Evolutionary conservation across 2,329 filamentous ascomycete species (phyloP).

Genomic region (Colletotrichum spinosum): DNA sequence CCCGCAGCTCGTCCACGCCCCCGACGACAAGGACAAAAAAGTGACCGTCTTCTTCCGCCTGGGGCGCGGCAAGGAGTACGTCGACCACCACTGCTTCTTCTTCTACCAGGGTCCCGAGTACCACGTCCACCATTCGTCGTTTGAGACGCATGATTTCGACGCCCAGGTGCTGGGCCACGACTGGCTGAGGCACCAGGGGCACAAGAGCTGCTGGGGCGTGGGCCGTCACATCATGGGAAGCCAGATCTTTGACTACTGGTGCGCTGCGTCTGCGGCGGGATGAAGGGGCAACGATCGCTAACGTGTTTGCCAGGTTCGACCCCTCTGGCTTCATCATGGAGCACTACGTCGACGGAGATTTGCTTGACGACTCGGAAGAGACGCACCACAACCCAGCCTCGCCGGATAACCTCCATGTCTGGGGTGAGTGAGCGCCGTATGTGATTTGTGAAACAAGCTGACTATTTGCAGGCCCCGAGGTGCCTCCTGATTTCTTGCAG

Average conservation of each 20-base stretch:
- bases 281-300: background rate
- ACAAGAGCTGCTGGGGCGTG: slow-evolving; percentile 76
- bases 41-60: slow-evolving; percentile 60
- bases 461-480: slow-evolving; percentile 35
- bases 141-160: slow-evolving; percentile 79
- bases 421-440: slow-evolving; percentile 48
- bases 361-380: slow-evolving; percentile 67
- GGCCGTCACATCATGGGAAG: slow-evolving; percentile 77
- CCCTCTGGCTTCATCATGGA: slow-evolving; percentile 72
- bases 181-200: slow-evolving; percentile 72
- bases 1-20: slow-evolving; percentile 37
- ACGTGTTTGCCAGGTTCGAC: slow-evolving; percentile 62
- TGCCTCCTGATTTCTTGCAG: slow-evolving; percentile 36
- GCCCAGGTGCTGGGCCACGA: slow-evolving; percentile 77
- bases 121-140: slow-evolving; percentile 76
- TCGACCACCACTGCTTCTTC: slow-evolving; percentile 66
- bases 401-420: slow-evolving; percentile 58
- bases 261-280: slow-evolving; percentile 15
- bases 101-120: slow-evolving; percentile 57
- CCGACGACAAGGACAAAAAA: slow-evolving; percentile 46
- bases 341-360: slow-evolving; percentile 78
- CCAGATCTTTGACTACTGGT: slow-evolving; percentile 69
- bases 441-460: background rate
- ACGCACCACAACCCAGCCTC: slow-evolving; percentile 54
- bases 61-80: slow-evolving; percentile 55